A percentile compares a stretch with the other conserved stretches of the same genome.
These are phyloP conservation scores for Colletotrichum lindemuthianum DNA, from an alignment of 2,329 filamentous ascomycete genomes.

Conservation along the genomic window DNA sequence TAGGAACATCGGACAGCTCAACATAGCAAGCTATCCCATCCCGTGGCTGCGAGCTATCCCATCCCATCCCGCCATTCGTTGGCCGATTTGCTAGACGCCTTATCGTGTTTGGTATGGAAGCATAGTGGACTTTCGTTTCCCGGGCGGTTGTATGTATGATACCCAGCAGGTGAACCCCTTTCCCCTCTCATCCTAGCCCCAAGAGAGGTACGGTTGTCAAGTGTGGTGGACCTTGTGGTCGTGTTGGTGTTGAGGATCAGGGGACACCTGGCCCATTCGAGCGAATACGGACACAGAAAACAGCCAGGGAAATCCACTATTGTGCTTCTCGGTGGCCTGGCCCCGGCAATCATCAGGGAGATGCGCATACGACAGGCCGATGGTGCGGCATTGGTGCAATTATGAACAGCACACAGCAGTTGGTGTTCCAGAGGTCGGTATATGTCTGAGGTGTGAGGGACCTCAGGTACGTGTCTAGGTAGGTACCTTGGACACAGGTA, in stretches of 20 bases:
- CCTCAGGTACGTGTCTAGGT: no score
- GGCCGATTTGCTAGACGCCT: no score
- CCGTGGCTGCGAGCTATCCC: slow-evolving; percentile 26
- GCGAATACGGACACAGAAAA: slow-evolving; percentile 25
- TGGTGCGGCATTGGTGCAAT: neutral
- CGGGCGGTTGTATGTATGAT: no score
- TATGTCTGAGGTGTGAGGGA: no score
- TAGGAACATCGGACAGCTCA: slow-evolving; percentile 11
- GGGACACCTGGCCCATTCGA: slow-evolving; percentile 5
- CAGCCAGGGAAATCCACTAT: slow-evolving; percentile 3
- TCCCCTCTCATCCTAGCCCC: slow-evolving; percentile 13
- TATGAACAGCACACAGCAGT: no score
- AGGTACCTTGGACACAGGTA: no score
- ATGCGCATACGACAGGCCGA: slow-evolving; percentile 1
- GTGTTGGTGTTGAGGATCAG: neutral
- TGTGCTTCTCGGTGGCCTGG: slow-evolving; percentile 8
- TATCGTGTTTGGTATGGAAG: no score
- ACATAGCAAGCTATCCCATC: slow-evolving; percentile 30
- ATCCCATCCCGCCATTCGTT: neutral
- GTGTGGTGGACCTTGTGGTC: slow-evolving; percentile 19
- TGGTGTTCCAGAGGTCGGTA: no score
- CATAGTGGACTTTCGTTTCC: no score
- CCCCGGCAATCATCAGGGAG: slow-evolving; percentile 5
- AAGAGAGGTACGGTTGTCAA: neutral
- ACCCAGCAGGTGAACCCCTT: neutral